Evolutionary conservation across 2,329 filamentous ascomycete species (phyloP).

Genomic region (Botrytis fragariae): DNA sequence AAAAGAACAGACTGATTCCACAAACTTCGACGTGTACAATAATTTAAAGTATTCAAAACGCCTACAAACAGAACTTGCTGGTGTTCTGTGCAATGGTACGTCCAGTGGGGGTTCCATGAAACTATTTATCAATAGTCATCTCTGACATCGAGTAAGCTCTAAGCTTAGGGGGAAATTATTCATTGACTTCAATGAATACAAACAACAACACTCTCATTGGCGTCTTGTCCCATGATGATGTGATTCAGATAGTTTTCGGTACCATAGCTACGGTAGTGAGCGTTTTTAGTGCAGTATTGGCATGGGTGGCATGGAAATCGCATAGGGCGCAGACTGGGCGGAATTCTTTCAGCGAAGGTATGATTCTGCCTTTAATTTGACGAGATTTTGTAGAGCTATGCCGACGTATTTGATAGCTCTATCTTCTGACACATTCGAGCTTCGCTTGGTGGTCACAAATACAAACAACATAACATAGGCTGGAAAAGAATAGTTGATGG

Average conservation of each 20-base stretch:
- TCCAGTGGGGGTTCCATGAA: neutral
- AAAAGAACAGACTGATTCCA: neutral
- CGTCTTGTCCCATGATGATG: neutral
- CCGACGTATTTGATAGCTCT: neutral
- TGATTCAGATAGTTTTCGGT: neutral
- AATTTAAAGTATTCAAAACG: neutral
- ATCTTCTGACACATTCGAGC: neutral
- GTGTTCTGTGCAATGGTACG: neutral
- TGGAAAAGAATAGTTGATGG: neutral
- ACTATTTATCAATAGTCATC: neutral
- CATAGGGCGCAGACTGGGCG: neutral
- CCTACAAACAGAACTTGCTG: neutral
- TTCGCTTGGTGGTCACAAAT: neutral
- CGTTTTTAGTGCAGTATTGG: neutral
- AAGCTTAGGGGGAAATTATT: neutral
- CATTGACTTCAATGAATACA: constrained; percentile 1
- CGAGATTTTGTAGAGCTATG: neutral
- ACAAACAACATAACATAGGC: neutral
- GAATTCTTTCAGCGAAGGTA: neutral
- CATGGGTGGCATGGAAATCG: neutral
- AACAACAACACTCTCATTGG: neutral
- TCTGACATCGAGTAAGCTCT: neutral
- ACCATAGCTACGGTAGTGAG: neutral
- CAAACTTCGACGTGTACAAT: neutral
- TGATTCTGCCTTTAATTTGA: neutral